Base-by-base conservation (phyloP, 805 yeast genomes). In the Yarrowia divulgata region DNA sequence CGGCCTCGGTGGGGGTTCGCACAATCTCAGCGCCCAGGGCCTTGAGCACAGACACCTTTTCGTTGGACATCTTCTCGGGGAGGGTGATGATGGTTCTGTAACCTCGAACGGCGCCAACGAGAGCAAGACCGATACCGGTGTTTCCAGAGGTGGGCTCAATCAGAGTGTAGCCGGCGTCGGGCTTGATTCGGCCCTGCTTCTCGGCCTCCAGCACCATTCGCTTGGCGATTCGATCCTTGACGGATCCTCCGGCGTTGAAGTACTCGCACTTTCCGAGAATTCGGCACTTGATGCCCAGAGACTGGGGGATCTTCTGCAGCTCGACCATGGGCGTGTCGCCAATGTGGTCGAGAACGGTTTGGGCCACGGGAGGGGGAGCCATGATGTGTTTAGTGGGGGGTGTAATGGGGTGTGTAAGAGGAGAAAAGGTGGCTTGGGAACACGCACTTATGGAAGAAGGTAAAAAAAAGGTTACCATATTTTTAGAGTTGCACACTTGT, bases 41-140 rank as follows among this genome's bases (percentile, higher is more conserved):
- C 79, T 90, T 90, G 78, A 91, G 84, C 7, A 91, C 97, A 62
- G 93, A 87, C 39, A 91, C 97, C 77, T 91, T 91, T 77, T 91
- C 97, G 78, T 91, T 91, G 52, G 94, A 89, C 97, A 91, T 91
- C 81, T 91, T 91, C 81, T 91, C 97, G 18, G 97, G 97, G 73
- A 91, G 83, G 5, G 97, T 91, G 78, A 91, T 91, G 75, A 91
- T 91, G 64, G 94, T 90, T 78, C 94, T 83, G 81, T 91, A 91
- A 63, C 97, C 97, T 76, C 86, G 88, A 52, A 91, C 91, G 50
- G 97, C 97, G 74, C 95, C 97, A 19, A 90, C 87, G 35, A 91
- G 82, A 13, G 97, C 97, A 73, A 91, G 83, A 70, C 97, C 97
- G 76, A 91, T 91, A 79, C 97, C 97, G 55, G 97, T 91, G 81